A percentile compares a stretch with the other conserved stretches of the same genome.
Conservation (phyloP, 495 filamentous ascomycete species). For the Penicillium bovifimosum region DNA sequence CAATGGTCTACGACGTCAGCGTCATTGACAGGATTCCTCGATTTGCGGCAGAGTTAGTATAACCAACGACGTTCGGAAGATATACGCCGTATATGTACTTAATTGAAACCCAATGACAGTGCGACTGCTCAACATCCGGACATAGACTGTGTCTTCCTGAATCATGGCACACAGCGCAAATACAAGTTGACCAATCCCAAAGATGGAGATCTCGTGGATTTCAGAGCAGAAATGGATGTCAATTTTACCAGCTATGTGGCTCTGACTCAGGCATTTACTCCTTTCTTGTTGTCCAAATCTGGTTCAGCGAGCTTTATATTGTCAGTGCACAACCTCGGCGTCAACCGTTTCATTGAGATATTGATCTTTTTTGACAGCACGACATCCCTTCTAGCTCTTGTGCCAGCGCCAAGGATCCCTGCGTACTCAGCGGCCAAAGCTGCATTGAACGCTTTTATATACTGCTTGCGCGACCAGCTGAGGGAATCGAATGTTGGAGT, state of each 20-base stretch:
- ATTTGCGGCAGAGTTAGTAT: neutral
- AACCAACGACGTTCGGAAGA: neutral
- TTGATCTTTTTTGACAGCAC: conserved; percentile 20
- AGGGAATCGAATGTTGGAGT: conserved; percentile 46
- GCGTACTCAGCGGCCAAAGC: conserved; percentile 43
- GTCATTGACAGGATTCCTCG: neutral
- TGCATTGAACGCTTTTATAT: conserved; percentile 41
- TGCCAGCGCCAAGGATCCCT: conserved; percentile 34
- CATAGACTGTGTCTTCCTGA: neutral
- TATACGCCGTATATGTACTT: neutral
- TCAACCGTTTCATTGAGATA: neutral
- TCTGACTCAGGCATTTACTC: neutral
- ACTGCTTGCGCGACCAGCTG: conserved; percentile 57
- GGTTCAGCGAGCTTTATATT: neutral
- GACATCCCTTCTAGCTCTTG: conserved; percentile 36
- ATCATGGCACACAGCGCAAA: neutral
- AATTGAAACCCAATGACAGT: neutral
- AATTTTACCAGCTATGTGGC: neutral
- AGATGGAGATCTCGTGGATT: neutral
- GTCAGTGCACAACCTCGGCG: neutral
- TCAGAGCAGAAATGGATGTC: neutral
- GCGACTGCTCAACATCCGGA: neutral
- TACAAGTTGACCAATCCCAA: neutral
- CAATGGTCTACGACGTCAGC: neutral
- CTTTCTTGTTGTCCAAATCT: neutral